phyloP scores from a whole-genome alignment of 805 yeast species.

The Teunomyces lycoperdinae region DNA sequence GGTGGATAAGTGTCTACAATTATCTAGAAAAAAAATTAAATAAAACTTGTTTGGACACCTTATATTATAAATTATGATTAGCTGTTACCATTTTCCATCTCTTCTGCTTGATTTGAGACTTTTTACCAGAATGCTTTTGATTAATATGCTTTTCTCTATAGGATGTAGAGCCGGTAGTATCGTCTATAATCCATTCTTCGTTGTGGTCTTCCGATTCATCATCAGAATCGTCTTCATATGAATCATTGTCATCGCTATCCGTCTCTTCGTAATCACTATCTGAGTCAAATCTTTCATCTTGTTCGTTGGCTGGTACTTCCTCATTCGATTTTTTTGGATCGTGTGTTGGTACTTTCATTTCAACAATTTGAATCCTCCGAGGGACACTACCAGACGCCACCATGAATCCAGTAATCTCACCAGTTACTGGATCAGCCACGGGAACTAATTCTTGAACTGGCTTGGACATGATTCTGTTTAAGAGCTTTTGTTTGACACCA shows the following conservation, averaged over 20 bases:
- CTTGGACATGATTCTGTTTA: constrained; percentile 7
- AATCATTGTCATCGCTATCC: too few species aligned
- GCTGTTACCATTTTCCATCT: too few species aligned
- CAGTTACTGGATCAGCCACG: constrained; percentile 3
- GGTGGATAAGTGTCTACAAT: too few species aligned
- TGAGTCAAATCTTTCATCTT: too few species aligned
- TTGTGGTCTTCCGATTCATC: constrained; percentile 4
- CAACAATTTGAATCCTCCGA: neutral
- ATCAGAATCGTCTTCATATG: neutral
- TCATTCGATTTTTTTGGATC: neutral
- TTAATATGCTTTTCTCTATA: too few species aligned
- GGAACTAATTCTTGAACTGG: constrained; percentile 8
- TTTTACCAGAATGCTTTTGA: too few species aligned
- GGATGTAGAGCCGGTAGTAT: neutral
- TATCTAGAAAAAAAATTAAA: too few species aligned
- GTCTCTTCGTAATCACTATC: too few species aligned
- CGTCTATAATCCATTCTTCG: neutral
- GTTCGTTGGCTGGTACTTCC: too few species aligned
- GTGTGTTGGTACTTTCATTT: neutral
- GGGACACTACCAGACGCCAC: neutral
- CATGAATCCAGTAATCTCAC: constrained; percentile 5
- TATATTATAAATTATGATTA: too few species aligned
- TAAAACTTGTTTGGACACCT: too few species aligned
- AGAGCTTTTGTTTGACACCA: constrained; percentile 8
- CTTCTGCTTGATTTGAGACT: too few species aligned